Percentiles rank a stretch among this genome's conserved stretches.
Evolutionary conservation across 768 basidiomycete genomes (phyloP).

Genomic region (Leccinum boreale): DNA sequence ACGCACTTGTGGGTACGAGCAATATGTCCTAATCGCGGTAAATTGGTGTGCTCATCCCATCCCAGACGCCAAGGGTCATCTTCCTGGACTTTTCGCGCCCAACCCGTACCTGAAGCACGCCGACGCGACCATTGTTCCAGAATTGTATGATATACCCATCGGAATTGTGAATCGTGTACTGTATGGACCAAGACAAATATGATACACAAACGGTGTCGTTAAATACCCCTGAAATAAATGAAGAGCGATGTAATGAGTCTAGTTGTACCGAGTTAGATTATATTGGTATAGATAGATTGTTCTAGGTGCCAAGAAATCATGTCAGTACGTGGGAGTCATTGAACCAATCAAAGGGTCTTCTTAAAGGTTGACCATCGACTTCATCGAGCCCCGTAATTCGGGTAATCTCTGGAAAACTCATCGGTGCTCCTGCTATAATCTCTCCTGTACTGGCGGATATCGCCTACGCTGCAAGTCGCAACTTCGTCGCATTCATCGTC

Average conservation of each 20-base stretch:
- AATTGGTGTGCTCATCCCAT: conserved; percentile 8
- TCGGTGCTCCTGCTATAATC: conserved; percentile 14
- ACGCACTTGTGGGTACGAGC: conserved; percentile 60
- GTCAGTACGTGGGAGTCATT: conserved; percentile 1
- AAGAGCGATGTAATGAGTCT: conserved; percentile 6
- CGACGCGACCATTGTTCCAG: conserved; percentile 48
- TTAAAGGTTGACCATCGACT: not conserved
- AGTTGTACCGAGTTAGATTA: conserved; percentile 11
- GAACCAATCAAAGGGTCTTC: not conserved
- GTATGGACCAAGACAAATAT: conserved; percentile 37
- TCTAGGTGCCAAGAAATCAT: conserved; percentile 15
- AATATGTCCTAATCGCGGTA: conserved; percentile 9
- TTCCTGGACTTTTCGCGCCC: conserved; percentile 36
- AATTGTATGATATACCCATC: conserved; percentile 79
- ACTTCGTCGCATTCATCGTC: conserved; percentile 35
- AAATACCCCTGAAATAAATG: conserved; percentile 18
- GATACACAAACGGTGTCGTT: conserved; percentile 11
- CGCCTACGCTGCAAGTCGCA: conserved; percentile 26
- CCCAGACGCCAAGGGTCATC: conserved; percentile 55
- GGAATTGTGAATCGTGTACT: conserved; percentile 75
- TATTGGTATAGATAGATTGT: not conserved
- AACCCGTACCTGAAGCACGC: conserved; percentile 52
- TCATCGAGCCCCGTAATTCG: conserved; percentile 5
- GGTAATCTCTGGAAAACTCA: conserved; percentile 13
- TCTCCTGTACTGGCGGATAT: conserved; percentile 32